A percentile compares a stretch with the other conserved stretches of the same genome.
These are phyloP conservation scores for Breynia disticha DNA, from an alignment of 441 rosid genomes.

Conservation along the genomic window DNA sequence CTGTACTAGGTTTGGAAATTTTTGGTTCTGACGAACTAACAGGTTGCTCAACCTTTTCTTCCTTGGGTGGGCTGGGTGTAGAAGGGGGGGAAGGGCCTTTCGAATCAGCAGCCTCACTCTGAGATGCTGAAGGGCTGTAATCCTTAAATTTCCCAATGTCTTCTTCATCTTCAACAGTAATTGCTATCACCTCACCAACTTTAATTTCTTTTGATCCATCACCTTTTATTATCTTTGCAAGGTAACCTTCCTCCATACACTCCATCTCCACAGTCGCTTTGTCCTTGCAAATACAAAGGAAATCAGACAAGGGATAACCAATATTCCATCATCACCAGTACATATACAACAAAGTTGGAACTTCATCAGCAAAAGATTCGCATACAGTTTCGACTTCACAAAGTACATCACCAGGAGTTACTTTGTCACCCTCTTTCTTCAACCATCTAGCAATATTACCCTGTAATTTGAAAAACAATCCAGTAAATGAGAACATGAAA, in stretches of 20 bases:
- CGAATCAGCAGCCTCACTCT: slow-evolving; percentile 26
- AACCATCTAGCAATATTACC: slow-evolving; percentile 95
- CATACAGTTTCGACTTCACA: slow-evolving; percentile 99
- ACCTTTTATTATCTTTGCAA: slow-evolving; percentile 78
- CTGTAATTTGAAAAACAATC: slow-evolving; percentile 31
- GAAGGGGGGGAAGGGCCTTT: slow-evolving; percentile 44
- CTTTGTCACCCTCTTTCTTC: slow-evolving; percentile 95
- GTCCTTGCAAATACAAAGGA: slow-evolving; percentile 33
- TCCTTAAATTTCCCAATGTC: slow-evolving; percentile 80
- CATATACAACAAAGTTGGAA: slow-evolving; percentile 9
- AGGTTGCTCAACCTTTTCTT: slow-evolving; percentile 52
- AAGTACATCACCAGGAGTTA: slow-evolving; percentile 88
- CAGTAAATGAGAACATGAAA: slow-evolving; percentile 13
- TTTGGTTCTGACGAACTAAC: slow-evolving; percentile 51
- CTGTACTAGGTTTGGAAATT: slow-evolving; percentile 36
- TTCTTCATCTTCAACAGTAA: slow-evolving; percentile 86
- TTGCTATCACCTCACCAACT: slow-evolving; percentile 97
- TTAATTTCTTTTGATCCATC: slow-evolving; percentile 84
- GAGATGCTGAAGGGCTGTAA: slow-evolving; percentile 57
- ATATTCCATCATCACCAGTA: slow-evolving; percentile 3
- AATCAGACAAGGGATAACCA: slow-evolving; percentile 4
- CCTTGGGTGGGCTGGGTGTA: slow-evolving; percentile 48
- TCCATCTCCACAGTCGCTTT: slow-evolving; percentile 99
- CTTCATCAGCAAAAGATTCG: slow-evolving; percentile 4
- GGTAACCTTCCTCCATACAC: slow-evolving; percentile 98